phyloP scores from a whole-genome alignment of 2,329 filamentous ascomycete genomes.

The Colletotrichum sp. region DNA sequence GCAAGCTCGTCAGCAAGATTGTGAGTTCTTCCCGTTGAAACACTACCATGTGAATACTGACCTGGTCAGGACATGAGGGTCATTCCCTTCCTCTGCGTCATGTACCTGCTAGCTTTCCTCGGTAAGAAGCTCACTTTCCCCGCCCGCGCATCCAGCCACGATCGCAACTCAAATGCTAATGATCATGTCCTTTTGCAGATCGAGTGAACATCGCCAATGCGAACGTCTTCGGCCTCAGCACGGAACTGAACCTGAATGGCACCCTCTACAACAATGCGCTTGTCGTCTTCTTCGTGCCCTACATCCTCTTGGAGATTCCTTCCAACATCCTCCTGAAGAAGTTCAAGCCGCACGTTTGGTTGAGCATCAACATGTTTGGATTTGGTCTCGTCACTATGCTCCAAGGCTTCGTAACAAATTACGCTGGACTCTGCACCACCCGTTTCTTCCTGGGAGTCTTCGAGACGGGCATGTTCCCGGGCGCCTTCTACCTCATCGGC shows the following conservation, averaged over 20 bases:
- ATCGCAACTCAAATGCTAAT: neutral
- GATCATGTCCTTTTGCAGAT: slow-evolving; percentile 37
- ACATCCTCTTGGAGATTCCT: slow-evolving; percentile 73
- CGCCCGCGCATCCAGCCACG: neutral
- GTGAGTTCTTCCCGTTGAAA: slow-evolving; percentile 30
- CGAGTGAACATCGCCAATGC: slow-evolving; percentile 84
- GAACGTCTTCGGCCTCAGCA: slow-evolving; percentile 66
- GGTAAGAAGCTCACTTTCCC: slow-evolving; percentile 35
- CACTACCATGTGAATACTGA: neutral
- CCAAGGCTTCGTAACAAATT: slow-evolving; percentile 81
- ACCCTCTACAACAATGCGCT: slow-evolving; percentile 76
- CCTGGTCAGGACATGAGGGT: slow-evolving; percentile 59
- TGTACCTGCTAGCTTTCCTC: slow-evolving; percentile 75
- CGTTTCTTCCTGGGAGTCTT: slow-evolving; percentile 86
- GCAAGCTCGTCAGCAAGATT: slow-evolving; percentile 70
- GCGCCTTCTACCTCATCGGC: slow-evolving; percentile 71
- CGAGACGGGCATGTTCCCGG: slow-evolving; percentile 70
- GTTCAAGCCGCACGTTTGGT: slow-evolving; percentile 68
- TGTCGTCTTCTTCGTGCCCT: slow-evolving; percentile 84
- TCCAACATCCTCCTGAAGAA: slow-evolving; percentile 42
- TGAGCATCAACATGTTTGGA: slow-evolving; percentile 82
- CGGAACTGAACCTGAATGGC: slow-evolving; percentile 65
- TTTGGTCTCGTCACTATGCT: slow-evolving; percentile 79
- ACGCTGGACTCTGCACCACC: slow-evolving; percentile 76
- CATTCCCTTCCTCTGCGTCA: slow-evolving; percentile 73